Conservation (phyloP, 164 flowering plant species). For the Chimonanthus praecox region DNA sequence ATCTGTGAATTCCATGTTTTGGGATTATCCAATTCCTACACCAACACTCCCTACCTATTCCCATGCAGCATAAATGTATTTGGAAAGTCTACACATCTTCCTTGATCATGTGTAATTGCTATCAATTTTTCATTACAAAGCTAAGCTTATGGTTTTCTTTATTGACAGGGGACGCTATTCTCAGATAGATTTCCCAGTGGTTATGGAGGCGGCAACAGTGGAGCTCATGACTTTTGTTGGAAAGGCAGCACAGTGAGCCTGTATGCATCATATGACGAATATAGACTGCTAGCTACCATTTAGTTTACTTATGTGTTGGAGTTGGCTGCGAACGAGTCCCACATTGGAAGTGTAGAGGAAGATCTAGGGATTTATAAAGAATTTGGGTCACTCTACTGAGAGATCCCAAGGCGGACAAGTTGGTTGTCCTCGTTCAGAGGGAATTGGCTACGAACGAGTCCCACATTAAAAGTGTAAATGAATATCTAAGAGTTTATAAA, state of each 20-base stretch:
- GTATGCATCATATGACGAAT: not conserved
- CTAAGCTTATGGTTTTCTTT: not conserved
- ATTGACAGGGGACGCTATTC: constrained; percentile 77
- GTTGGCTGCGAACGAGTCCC: too few species aligned
- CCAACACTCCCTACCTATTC: not conserved
- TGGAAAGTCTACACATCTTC: not conserved
- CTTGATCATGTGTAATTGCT: not conserved
- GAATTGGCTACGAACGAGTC: too few species aligned
- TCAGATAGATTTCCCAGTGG: constrained; percentile 54
- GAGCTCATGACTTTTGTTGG: constrained; percentile 69
- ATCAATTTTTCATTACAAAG: not conserved
- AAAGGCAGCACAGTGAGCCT: constrained; percentile 26
- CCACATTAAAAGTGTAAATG: too few species aligned
- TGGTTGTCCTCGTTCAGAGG: too few species aligned
- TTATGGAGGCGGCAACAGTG: constrained; percentile 80
- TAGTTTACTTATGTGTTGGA: too few species aligned
- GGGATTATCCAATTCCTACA: not conserved
- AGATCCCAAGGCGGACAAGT: too few species aligned
- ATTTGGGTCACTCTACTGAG: too few species aligned
- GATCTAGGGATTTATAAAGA: too few species aligned
- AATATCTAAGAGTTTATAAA: too few species aligned
- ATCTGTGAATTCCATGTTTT: not conserved
- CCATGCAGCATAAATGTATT: too few species aligned
- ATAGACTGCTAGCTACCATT: too few species aligned
- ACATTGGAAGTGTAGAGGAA: too few species aligned